Percentiles rank a stretch among this genome's conserved stretches.
Conservation (phyloP, 140 eudicot species). For the Artemisia princeps region DNA sequence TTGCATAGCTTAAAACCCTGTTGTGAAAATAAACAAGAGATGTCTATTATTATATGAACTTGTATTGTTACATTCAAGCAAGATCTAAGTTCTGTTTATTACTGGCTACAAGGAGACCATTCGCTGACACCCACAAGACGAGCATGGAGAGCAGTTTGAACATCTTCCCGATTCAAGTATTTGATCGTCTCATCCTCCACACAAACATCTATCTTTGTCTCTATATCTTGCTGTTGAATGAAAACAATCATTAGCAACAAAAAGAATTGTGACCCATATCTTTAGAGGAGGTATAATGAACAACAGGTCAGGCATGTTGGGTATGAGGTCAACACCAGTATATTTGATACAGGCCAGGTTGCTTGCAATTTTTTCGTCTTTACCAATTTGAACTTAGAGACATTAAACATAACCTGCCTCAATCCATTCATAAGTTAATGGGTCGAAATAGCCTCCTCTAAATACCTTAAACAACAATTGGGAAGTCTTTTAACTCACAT, state of each 20-base stretch:
- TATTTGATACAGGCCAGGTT: neutral
- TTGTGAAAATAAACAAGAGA: neutral
- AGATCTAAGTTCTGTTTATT: conserved; percentile 10
- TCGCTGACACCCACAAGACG: conserved; percentile 46
- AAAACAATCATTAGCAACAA: conserved; percentile 11
- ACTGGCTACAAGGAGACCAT: conserved; percentile 64
- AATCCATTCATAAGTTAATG: neutral
- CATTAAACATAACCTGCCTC: neutral
- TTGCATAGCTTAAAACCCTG: conserved; percentile 48
- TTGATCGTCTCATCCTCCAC: conserved; percentile 51
- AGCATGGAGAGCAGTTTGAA: conserved; percentile 61
- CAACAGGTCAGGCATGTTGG: neutral
- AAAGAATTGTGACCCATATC: neutral
- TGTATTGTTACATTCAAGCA: neutral
- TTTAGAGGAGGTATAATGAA: neutral
- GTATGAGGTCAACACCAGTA: neutral
- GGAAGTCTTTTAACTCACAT: conserved; percentile 32
- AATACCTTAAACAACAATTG: neutral
- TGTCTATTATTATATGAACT: neutral
- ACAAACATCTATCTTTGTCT: conserved; percentile 55
- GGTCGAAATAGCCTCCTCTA: neutral
- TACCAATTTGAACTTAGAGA: neutral
- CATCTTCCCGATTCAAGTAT: conserved; percentile 67
- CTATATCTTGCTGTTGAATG: conserved; percentile 30
- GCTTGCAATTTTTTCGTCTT: neutral